These are phyloP conservation scores for Tephrocybe sp. DNA, from an alignment of 768 basidiomycete species.

Conservation along the genomic window DNA sequence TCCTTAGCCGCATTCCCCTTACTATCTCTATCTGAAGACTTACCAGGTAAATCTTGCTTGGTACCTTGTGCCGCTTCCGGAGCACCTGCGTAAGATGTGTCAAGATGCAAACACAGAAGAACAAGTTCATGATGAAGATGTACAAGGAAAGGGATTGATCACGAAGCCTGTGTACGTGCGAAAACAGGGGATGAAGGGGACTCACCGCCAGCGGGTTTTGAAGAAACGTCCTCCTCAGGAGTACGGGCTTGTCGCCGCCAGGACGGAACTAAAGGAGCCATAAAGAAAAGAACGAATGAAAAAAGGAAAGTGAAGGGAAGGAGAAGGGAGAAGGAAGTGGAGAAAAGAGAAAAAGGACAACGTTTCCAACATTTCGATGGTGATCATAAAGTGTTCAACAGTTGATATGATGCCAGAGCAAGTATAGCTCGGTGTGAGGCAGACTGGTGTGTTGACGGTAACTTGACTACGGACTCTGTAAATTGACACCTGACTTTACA, in stretches of 20 bases:
- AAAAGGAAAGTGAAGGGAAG: conserved; percentile 9
- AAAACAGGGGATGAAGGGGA: background rate
- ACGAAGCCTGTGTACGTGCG: background rate
- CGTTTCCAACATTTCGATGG: conserved; percentile 2
- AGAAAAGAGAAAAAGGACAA: conserved; percentile 6
- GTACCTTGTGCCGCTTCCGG: conserved; percentile 3
- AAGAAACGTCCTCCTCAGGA: conserved; percentile 8
- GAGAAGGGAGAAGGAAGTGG: conserved; percentile 9
- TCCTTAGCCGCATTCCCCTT: background rate
- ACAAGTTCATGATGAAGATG: background rate
- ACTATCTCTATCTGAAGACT: conserved; percentile 8
- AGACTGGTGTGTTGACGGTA: conserved; percentile 5
- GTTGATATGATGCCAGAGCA: conserved; percentile 4
- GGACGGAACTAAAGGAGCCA: conserved; percentile 20
- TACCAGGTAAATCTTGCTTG: conserved; percentile 1
- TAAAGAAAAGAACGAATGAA: conserved; percentile 11
- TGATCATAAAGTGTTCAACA: conserved; percentile 5
- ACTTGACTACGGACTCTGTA: conserved; percentile 2
- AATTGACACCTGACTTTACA: conserved; percentile 2
- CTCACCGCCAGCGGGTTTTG: conserved; percentile 18
- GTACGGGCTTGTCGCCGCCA: conserved; percentile 17
- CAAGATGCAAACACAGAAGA: background rate
- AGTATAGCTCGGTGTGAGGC: background rate
- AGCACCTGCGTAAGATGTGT: conserved; percentile 9
- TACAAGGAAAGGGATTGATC: background rate